Evolutionary conservation across 495 filamentous ascomycete species (phyloP), one percentile per base, ranked within the genome.

Genomic region (Physcia stellaris): DNA sequence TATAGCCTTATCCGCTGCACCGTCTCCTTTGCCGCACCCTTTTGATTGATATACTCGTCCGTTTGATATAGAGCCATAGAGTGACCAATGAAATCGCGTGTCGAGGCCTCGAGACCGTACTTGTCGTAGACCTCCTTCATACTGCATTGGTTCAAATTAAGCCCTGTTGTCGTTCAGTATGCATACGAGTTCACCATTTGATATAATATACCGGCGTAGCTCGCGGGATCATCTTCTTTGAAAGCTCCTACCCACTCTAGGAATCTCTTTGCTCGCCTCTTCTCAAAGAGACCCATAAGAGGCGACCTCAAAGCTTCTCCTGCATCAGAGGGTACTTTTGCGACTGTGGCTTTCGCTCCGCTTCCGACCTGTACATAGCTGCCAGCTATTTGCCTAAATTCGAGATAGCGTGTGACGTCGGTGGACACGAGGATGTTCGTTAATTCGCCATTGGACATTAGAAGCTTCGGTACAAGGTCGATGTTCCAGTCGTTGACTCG

Each of bases 401-500:
- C 90, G 42, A 96, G 81, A 62, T 96, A 98, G 58, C 85, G 67
- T 43, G 90, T 98, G 40, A 98, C 90, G 54, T 95, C 86, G 55
- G 90, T 96, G 23, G 84, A 92, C 35, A 94, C 85, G 50, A 95
- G 70, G 58, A 94, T 94, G 60, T 95, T 96, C 44, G 90, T 99
- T 57, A 99, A 70, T 65, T 99, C 86, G 55, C 90, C 90, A 52
- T 93, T 93, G 15, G 90, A 83, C 86, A 99, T 96, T 55, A 99
- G 69, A 37, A 99, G 74, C 70, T 99, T 99, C 43, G 90, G 88
- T 32, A 96, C 86, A 47, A 99, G 70, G 54, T 96, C 92, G 60
- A 99, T 88, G 66, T 95, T 96, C 90, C 90, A 99, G 71, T 99
- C 90, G 67, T 99, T 95, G 59, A 80, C 66, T 40, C 92, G 73